Evolutionary conservation across 345 rosid species (phyloP).

Genomic region (Moricandia moricandioides): DNA sequence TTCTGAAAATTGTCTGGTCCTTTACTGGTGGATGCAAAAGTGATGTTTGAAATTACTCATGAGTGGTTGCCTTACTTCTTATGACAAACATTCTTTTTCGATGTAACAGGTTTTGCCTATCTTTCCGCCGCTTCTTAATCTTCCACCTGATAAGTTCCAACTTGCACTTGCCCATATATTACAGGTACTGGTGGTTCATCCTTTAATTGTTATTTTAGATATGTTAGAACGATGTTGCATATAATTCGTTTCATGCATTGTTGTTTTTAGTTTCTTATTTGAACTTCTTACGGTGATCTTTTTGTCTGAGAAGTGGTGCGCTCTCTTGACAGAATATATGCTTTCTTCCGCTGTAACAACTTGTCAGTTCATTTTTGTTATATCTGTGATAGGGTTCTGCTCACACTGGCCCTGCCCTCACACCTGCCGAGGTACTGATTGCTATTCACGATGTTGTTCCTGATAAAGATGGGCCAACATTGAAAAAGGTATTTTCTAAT

Average conservation of each 20-base stretch:
- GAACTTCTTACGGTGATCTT: neutral
- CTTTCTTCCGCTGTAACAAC: slow-evolving; percentile 15
- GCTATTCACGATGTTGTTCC: slow-evolving; percentile 90
- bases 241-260: neutral
- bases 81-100: slow-evolving; percentile 6
- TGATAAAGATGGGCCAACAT: slow-evolving; percentile 77
- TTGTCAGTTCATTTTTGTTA: slow-evolving; percentile 10
- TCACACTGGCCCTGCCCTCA: slow-evolving; percentile 97
- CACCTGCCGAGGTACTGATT: slow-evolving; percentile 94
- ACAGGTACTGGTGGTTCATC: slow-evolving; percentile 57
- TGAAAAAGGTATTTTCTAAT: slow-evolving; percentile 63
- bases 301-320: slow-evolving; percentile 6
- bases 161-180: slow-evolving; percentile 91
- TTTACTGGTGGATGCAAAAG: slow-evolving; percentile 11
- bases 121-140: slow-evolving; percentile 85
- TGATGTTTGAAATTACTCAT: neutral
- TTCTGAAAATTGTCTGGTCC: slow-evolving; percentile 2
- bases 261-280: neutral
- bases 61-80: slow-evolving; percentile 1
- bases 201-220: slow-evolving; percentile 8
- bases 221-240: neutral
- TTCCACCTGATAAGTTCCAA: slow-evolving; percentile 89
- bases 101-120: slow-evolving; percentile 79
- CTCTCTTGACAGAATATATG: neutral
- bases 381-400: slow-evolving; percentile 83